Conservation (phyloP, 805 yeast genomes). For the Metschnikowia drakensbergensis region DNA sequence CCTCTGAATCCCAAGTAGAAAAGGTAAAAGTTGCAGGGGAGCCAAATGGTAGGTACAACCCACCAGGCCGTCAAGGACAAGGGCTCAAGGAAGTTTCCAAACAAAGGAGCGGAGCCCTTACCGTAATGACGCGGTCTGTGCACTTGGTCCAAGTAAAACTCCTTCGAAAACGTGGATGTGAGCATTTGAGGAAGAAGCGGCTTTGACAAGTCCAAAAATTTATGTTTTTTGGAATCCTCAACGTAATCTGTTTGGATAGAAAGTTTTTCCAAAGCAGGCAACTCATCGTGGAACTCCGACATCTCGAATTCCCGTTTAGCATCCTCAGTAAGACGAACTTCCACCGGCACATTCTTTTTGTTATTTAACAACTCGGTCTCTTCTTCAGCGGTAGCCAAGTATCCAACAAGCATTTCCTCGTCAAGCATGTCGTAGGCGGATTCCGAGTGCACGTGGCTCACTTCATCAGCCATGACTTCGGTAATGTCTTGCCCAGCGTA, state of each 20-base stretch:
- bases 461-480: slow-evolving; percentile 67
- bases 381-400: slow-evolving; percentile 77
- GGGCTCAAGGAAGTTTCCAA: slow-evolving; percentile 94
- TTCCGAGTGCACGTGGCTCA: slow-evolving; percentile 76
- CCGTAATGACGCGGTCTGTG: slow-evolving; percentile 99
- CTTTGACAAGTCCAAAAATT: slow-evolving; percentile 78
- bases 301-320: slow-evolving; percentile 26
- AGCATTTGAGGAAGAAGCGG: slow-evolving; percentile 82
- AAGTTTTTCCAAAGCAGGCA: slow-evolving; percentile 71
- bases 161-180: slow-evolving; percentile 71
- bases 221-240: slow-evolving; percentile 69
- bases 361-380: slow-evolving; percentile 65
- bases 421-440: slow-evolving; percentile 82
- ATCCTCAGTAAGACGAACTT: slow-evolving; percentile 41
- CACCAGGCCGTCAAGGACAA: slow-evolving; percentile 91
- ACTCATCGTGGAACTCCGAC: slow-evolving; percentile 49
- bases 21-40: slow-evolving; percentile 69
- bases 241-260: slow-evolving; percentile 74
- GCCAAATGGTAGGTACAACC: slow-evolving; percentile 83
- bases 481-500: slow-evolving; percentile 65
- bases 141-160: slow-evolving; percentile 90
- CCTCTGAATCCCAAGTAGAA: slow-evolving; percentile 55
- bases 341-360: slow-evolving; percentile 54
- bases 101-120: slow-evolving; percentile 91
- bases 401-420: slow-evolving; percentile 76